These are phyloP conservation scores for Suhomyces wounanorum DNA, from an alignment of 1,139 yeast genomes.

Conservation along the genomic window DNA sequence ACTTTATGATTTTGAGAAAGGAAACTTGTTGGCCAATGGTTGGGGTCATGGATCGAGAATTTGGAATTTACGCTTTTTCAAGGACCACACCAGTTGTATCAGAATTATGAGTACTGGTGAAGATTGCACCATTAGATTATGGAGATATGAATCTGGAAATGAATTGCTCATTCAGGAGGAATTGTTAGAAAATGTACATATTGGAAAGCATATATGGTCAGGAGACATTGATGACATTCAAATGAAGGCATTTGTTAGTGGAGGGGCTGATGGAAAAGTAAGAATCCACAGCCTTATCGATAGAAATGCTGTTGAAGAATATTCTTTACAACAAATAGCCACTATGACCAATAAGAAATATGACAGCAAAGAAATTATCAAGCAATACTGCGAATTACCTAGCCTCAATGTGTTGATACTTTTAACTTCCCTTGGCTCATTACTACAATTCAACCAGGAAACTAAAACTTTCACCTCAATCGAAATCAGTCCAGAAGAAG, in stretches of 20 bases:
- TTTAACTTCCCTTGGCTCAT: slow-evolving; percentile 64
- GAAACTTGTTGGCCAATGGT: slow-evolving; percentile 68
- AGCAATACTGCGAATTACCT: slow-evolving; percentile 55
- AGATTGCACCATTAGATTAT: slow-evolving; percentile 83
- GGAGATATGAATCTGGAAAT: slow-evolving; percentile 50
- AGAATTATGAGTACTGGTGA: slow-evolving; percentile 74
- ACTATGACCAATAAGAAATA: slow-evolving; percentile 27
- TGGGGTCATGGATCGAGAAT: slow-evolving; percentile 98
- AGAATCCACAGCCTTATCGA: slow-evolving; percentile 56
- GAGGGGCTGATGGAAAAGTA: slow-evolving; percentile 89
- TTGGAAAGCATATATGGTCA: slow-evolving; percentile 89
- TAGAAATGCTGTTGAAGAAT: slow-evolving; percentile 19
- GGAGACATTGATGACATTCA: slow-evolving; percentile 55
- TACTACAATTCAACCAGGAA: slow-evolving; percentile 36
- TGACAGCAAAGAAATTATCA: slow-evolving; percentile 56
- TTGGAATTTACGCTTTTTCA: slow-evolving; percentile 73
- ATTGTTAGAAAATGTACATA: slow-evolving; percentile 61
- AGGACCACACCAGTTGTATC: slow-evolving; percentile 28
- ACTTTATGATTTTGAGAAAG: slow-evolving; percentile 63
- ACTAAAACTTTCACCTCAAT: slow-evolving; percentile 21
- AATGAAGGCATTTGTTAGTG: slow-evolving; percentile 59
- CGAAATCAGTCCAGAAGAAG: slow-evolving; percentile 32
- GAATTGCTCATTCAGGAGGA: slow-evolving; percentile 29
- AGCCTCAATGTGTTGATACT: slow-evolving; percentile 44
- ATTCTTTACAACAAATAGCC: slow-evolving; percentile 21